phyloP scores from a whole-genome alignment of 371 early-diverging fungal species.

The Apophysomyces elegans region DNA sequence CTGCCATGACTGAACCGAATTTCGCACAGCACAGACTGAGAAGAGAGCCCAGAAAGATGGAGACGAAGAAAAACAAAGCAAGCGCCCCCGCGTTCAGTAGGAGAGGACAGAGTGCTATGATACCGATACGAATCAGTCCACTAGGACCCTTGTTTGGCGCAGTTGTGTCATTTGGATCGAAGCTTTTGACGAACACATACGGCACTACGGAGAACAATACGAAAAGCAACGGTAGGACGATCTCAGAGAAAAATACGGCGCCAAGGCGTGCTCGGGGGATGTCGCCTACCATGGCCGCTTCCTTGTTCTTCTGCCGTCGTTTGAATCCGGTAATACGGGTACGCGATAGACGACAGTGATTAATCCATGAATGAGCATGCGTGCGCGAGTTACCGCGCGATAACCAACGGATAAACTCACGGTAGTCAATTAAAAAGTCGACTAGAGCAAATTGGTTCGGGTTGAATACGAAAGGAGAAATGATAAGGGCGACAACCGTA shows the following conservation, averaged over 20 bases:
- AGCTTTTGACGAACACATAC: constrained; percentile 69
- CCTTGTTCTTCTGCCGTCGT: constrained; percentile 49
- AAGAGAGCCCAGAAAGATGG: constrained; percentile 71
- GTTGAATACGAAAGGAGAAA: constrained; percentile 86
- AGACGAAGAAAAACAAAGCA: constrained; percentile 71
- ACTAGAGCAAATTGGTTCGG: constrained; percentile 80
- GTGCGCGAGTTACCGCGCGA: constrained; percentile 78
- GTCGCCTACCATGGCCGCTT: constrained; percentile 61
- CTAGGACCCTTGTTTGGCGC: constrained; percentile 48
- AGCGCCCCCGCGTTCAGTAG: constrained; percentile 73
- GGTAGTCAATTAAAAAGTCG: constrained; percentile 82
- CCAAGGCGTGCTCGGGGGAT: constrained; percentile 69
- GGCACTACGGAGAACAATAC: constrained; percentile 65
- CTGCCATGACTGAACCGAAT: constrained; percentile 77
- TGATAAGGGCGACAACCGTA: constrained; percentile 71
- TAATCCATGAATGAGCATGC: constrained; percentile 82
- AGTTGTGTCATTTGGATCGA: constrained; percentile 37
- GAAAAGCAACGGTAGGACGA: constrained; percentile 72
- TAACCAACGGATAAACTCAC: constrained; percentile 81
- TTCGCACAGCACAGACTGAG: constrained; percentile 65
- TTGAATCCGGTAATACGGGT: constrained; percentile 84
- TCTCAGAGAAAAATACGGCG: constrained; percentile 76
- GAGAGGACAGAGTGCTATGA: constrained; percentile 75
- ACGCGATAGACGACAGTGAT: constrained; percentile 71
- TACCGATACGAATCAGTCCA: constrained; percentile 64